Base-by-base conservation (phyloP, 1,284 basidiomycete genomes). In the Lignosus rhinocerotis region DNA sequence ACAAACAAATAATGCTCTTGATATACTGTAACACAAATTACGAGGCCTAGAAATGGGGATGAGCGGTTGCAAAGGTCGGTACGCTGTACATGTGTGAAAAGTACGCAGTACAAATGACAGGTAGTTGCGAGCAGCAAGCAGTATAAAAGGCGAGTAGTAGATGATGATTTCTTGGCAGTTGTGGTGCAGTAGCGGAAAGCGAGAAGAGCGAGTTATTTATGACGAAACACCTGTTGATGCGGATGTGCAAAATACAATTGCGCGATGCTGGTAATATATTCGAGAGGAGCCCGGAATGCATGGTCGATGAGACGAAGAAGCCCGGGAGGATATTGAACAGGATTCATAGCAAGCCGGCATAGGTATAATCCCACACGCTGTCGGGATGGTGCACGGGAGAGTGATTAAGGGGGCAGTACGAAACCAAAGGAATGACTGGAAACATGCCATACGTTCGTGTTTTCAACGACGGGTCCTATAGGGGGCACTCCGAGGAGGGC, bases 191-290 rank as follows among this genome's bases (percentile, higher is more conserved):
- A 55, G 62, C 60, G 51, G 66, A 71, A 66, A 70, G 69, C 68
- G 64, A 66, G 65, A 70, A 67, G 65, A 79, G 78, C 73, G 74
- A 79, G 59, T 57, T 61, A 61, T 61, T 52, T 73, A 75, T 65
- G 72, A 69, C 70, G 76, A 58, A 59, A 64, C 60, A 64, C 63
- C 63, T 64, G 60, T 58, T 78, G 59, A 66, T 86, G 84, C 81
- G 78, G 69, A 76, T 78, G 77, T 80, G 81, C 82, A 83, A 80
- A 85, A 84, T 87, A 87, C 86, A 87, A 82, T 69, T 85, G 83
- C 77, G 77, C 73, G 71, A 71, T 79, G 77, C 75, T 78, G 77
- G 66, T 70, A 70, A 67, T 72, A 70, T 71, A 71, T 60, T 69
- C 61, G 67, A 67, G 52, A n/a, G 53, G 63, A 63, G 63, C 65